Conservation (phyloP, 1,284 basidiomycete species). For the Anthracocystis walkeri region DNA sequence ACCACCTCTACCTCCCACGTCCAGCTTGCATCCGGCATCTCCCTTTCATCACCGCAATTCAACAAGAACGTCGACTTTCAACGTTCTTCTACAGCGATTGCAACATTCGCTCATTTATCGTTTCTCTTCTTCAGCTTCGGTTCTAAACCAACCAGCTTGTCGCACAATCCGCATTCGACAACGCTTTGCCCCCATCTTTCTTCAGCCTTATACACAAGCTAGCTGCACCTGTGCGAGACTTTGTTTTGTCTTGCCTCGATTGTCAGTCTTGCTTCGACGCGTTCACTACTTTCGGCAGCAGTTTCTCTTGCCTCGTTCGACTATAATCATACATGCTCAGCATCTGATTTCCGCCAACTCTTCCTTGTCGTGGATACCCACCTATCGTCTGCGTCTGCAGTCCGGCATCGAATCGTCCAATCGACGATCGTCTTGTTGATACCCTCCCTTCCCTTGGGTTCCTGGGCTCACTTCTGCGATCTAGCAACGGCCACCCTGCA, state of each 20-base stretch:
- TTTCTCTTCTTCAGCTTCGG: slow-evolving; percentile 7
- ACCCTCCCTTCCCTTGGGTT: neutral
- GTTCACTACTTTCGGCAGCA: neutral
- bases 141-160: neutral
- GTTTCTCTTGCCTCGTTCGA: slow-evolving; percentile 2
- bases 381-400: slow-evolving; percentile 18
- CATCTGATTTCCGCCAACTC: slow-evolving; percentile 19
- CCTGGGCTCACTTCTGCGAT: neutral
- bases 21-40: slow-evolving; percentile 3
- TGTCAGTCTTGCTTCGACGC: neutral
- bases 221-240: slow-evolving; percentile 9
- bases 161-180: neutral
- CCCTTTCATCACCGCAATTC: slow-evolving; percentile 8
- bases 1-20: slow-evolving; percentile 10
- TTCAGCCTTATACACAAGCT: neutral
- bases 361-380: slow-evolving; percentile 15
- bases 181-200: neutral
- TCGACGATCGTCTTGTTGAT: neutral
- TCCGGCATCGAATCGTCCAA: slow-evolving; percentile 12
- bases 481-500: neutral
- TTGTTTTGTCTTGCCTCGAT: neutral
- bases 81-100: slow-evolving; percentile 14
- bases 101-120: slow-evolving; percentile 29
- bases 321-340: slow-evolving; percentile 29
- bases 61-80: slow-evolving; percentile 4